Base-by-base conservation (phyloP, 768 basidiomycete species). In the Peribolospora baueri region DNA sequence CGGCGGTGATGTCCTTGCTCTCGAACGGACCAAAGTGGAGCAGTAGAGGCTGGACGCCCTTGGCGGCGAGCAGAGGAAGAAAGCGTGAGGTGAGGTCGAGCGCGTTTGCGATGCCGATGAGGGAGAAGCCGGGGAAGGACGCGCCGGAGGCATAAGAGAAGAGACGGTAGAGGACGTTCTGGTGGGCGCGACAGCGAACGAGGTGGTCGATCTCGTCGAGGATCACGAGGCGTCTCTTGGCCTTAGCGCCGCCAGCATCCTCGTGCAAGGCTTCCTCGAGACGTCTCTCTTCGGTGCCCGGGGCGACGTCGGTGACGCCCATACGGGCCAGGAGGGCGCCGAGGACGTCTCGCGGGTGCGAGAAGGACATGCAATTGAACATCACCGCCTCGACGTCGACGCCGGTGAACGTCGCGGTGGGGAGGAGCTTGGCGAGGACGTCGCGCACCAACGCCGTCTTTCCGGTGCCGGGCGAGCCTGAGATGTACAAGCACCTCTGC, bases 401-500 rank as follows among this genome's bases (percentile, higher is more conserved):
- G 6, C 69, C 61, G 37, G 70, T 66, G 38, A 74, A 59, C 6
- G 69, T 66, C n/a, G 66, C 56, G 2, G 58, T 56, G 14, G 66
- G 66, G 5, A 10, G 4, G 7, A 61, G 54, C n/a, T 55, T 37
- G 3, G 25, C 50, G 25, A 88, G 65, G 39, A 84, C 69, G 4
- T 78, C 70, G 61, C 80, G 79, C 38, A 87, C 76, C 3, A 91
- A 70, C 0, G 84, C 86, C 2, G 84, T 90, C 70, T 91, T 90
- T 14, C 86, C 86, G 3, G 85, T 86, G 1, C 90, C 91, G 3
- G 88, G 87, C 2, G 85, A 77, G 7, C 91, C 91, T 7, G 88
- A 90, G 53, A 95, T 79, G 66, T 90, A 95, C 56, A 91, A 71
- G 47, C 76, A 73, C 7, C 76, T 70, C 25, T 3, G 60, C 48